Evolutionary conservation across 345 rosid species (phyloP).

Genomic region (Citrus inodora): DNA sequence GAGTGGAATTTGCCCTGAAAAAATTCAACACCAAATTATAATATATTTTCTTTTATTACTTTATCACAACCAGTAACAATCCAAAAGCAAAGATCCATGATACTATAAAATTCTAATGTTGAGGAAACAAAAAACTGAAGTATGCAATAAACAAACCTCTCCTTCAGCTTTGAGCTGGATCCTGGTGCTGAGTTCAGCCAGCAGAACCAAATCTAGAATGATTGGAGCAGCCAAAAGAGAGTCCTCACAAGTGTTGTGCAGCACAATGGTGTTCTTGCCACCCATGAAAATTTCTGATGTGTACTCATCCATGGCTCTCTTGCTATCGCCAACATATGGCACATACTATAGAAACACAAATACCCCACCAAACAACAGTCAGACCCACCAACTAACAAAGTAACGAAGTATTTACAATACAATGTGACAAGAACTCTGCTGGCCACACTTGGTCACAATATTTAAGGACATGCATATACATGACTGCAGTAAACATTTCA

Average conservation of each 20-base stretch:
- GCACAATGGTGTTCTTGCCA: constrained; percentile 81
- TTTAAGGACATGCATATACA: background rate
- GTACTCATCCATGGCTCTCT: constrained; percentile 99
- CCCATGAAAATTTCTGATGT: constrained; percentile 99
- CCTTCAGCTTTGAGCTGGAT: constrained; percentile 80
- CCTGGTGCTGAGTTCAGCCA: constrained; percentile 90
- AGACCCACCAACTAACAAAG: background rate
- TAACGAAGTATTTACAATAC: background rate
- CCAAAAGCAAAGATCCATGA: background rate
- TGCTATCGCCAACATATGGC: constrained; percentile 95
- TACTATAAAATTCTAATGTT: background rate
- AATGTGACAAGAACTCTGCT: background rate
- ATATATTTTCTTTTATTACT: background rate
- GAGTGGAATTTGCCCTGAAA: constrained; percentile 90
- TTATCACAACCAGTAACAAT: background rate
- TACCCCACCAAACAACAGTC: background rate
- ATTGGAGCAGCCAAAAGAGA: constrained; percentile 98
- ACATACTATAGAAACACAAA: constrained; percentile 55
- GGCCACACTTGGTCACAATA: background rate
- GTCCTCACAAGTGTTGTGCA: constrained; percentile 97
- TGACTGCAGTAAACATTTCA: background rate
- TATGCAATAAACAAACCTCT: constrained; percentile 47
- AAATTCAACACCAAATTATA: background rate
- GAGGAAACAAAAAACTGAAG: background rate
- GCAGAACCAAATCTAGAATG: constrained; percentile 89